phyloP scores from a whole-genome alignment of 2,329 filamentous ascomycete species.

The Alternaria consortialis region DNA sequence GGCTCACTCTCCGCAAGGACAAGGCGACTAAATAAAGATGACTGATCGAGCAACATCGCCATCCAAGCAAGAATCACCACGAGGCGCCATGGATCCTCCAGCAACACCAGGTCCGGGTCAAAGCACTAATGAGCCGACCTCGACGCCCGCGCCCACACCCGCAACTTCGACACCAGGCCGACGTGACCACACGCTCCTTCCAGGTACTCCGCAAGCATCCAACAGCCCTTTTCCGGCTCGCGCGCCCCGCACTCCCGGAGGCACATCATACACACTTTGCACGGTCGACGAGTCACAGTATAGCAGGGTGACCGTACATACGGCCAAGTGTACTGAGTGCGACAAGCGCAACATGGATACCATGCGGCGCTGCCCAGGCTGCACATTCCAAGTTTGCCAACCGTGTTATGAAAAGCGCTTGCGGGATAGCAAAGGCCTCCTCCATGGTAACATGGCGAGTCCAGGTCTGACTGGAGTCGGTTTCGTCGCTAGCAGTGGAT shows the following conservation, averaged over 20 bases:
- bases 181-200: background rate
- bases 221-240: slow-evolving; percentile 9
- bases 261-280: slow-evolving; percentile 17
- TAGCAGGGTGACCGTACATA: slow-evolving; percentile 38
- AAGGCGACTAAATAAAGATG: background rate
- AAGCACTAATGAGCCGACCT: background rate
- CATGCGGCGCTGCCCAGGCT: slow-evolving; percentile 47
- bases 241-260: slow-evolving; percentile 23
- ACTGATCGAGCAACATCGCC: background rate
- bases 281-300: slow-evolving; percentile 33
- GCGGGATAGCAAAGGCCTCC: slow-evolving; percentile 20
- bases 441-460: slow-evolving; percentile 35
- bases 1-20: background rate
- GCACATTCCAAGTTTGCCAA: slow-evolving; percentile 47
- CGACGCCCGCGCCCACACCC: background rate
- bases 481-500: background rate
- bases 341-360: slow-evolving; percentile 43
- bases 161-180: background rate
- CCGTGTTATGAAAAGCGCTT: slow-evolving; percentile 34
- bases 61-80: background rate
- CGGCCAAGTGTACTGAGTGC: slow-evolving; percentile 50
- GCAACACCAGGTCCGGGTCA: background rate
- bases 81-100: slow-evolving; percentile 1
- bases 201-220: background rate
- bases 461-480: background rate